A percentile compares a stretch with the other conserved stretches of the same genome.
Evolutionary conservation across 169 alveolate species (phyloP).

Genomic region (Eimeria tenella): DNA sequence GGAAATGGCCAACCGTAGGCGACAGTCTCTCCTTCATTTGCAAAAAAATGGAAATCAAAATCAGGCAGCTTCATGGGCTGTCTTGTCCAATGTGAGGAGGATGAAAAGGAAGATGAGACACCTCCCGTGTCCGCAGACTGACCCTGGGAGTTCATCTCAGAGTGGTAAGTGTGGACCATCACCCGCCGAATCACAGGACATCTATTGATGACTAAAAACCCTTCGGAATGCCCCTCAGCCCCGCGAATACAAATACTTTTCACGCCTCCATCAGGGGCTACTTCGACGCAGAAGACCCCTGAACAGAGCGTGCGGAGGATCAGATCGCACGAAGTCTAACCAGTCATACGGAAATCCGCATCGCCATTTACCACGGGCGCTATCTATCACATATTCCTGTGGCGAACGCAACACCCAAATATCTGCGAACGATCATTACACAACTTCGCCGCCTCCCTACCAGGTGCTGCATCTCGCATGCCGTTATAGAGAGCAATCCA

Average conservation of each 20-base stretch:
- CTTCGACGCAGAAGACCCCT: slow-evolving; percentile 83
- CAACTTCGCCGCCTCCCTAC: slow-evolving; percentile 13
- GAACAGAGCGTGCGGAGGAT: neutral
- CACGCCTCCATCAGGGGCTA: slow-evolving; percentile 88
- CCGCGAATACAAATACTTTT: slow-evolving; percentile 86
- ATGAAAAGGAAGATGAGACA: neutral
- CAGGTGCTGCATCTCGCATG: slow-evolving; percentile 71
- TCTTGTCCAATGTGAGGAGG: slow-evolving; percentile 29
- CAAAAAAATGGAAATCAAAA: slow-evolving; percentile 82
- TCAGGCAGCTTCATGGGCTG: slow-evolving; percentile 58
- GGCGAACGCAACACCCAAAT: neutral
- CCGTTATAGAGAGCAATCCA: slow-evolving; percentile 86
- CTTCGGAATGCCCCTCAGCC: slow-evolving; percentile 81
- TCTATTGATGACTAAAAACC: slow-evolving; percentile 85
- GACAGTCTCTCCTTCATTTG: slow-evolving; percentile 84
- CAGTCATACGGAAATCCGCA: no score
- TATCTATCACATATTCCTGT: neutral
- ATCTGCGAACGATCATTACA: neutral
- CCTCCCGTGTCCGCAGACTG: slow-evolving; percentile 16
- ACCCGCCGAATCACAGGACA: slow-evolving; percentile 85
- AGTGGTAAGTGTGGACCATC: slow-evolving; percentile 84
- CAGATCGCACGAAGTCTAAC: no score
- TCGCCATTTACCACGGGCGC: neutral
- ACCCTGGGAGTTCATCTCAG: slow-evolving; percentile 80
- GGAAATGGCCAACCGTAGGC: slow-evolving; percentile 92